Evolutionary conservation across 306 rosid genomes (phyloP).

Genomic region (Cicer judaicum): DNA sequence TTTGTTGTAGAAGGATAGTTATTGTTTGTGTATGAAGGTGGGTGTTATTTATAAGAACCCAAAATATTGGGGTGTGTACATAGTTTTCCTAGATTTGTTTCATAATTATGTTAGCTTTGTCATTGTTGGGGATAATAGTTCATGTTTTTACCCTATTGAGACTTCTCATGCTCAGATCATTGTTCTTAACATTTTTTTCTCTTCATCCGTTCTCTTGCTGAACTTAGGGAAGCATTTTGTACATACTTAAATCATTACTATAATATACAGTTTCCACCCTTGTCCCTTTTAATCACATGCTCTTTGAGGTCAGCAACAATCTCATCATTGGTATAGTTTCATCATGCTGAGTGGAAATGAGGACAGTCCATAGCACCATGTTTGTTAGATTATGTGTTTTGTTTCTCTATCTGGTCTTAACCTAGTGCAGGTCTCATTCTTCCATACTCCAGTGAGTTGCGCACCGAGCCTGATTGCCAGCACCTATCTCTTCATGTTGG

Average conservation of each 20-base stretch:
- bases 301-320: too few relatives aligned
- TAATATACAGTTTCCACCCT: too few relatives aligned
- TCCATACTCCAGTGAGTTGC: too few relatives aligned
- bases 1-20: slow-evolving; percentile 41
- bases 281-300: too few relatives aligned
- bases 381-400: too few relatives aligned
- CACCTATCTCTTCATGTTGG: too few relatives aligned
- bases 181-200: not conserved
- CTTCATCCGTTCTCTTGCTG: not conserved
- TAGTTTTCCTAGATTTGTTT: not conserved
- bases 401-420: too few relatives aligned
- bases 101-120: not conserved
- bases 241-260: not conserved
- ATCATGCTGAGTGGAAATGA: too few relatives aligned
- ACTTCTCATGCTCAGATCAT: not conserved
- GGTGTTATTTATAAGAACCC: slow-evolving; percentile 56
- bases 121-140: slow-evolving; percentile 26
- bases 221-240: not conserved
- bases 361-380: too few relatives aligned
- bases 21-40: slow-evolving; percentile 57
- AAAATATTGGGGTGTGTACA: slow-evolving; percentile 49
- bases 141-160: not conserved
- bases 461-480: too few relatives aligned
- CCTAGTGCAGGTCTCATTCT: too few relatives aligned
- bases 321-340: too few relatives aligned